Evolutionary conservation across 1,139 yeast genomes (phyloP).

Genomic region (Geotrichum bryndzae): DNA sequence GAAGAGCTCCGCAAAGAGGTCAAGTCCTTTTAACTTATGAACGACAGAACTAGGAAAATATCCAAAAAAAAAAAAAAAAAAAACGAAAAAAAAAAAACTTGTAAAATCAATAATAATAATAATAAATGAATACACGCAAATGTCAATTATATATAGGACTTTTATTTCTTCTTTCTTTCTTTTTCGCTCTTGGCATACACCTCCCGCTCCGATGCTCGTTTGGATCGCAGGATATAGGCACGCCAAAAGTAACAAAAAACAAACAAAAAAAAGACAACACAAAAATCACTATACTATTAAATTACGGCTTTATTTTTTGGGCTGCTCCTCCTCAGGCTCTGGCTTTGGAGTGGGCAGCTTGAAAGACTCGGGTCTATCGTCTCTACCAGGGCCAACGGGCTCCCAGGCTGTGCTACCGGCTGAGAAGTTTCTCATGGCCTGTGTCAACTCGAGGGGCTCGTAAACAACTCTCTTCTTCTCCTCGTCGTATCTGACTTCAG

Average conservation of each 20-base stretch:
- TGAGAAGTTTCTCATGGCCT: slow-evolving; percentile 85
- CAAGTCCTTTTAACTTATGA: slow-evolving; percentile 17
- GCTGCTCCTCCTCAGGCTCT: slow-evolving; percentile 41
- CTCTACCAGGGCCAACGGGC: slow-evolving; percentile 84
- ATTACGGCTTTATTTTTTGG: slow-evolving; percentile 28
- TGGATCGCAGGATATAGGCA: not conserved
- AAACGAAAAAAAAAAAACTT: too few species aligned
- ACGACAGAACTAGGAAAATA: not conserved
- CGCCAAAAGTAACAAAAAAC: not conserved
- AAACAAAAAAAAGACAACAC: too few species aligned
- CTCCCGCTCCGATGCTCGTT: not conserved
- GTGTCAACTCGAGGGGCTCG: slow-evolving; percentile 85
- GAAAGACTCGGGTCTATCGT: slow-evolving; percentile 73
- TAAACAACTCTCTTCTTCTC: slow-evolving; percentile 86
- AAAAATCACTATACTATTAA: not conserved
- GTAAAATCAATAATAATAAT: not conserved
- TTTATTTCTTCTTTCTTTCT: not conserved
- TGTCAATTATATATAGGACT: not conserved
- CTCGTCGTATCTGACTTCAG: slow-evolving; percentile 84
- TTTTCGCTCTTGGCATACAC: too few species aligned
- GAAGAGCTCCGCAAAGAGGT: slow-evolving; percentile 44
- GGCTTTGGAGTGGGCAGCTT: slow-evolving; percentile 79
- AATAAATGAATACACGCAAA: not conserved
- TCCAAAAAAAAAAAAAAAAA: too few species aligned
- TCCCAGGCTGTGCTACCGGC: slow-evolving; percentile 91